Base-by-base conservation (phyloP, 371 early-diverging fungal genomes). In the Rhizopus delemar region DNA sequence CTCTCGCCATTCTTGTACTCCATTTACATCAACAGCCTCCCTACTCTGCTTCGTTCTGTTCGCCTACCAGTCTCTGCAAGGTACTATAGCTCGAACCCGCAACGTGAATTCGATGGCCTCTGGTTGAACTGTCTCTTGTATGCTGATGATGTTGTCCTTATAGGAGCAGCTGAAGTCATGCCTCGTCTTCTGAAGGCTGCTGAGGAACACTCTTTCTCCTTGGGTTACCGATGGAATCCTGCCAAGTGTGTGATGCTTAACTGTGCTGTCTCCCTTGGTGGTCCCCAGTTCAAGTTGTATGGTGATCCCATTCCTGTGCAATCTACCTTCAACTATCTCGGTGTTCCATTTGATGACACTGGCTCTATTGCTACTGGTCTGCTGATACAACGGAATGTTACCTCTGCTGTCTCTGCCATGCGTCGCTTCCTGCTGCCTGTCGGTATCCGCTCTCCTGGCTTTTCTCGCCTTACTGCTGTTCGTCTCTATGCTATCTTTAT, bases 1-100 rank as follows among this genome's bases (percentile, higher is more conserved):
- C 60, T 68, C 0, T 58, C 55, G 13, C 60, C 63, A 0, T 59
- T 53, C 32, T 15, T 67, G 11, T 67, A 67, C 38, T 67, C 62
- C 2, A 46, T 54, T 0, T 67, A 62, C 38, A 67, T 67, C 53
- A 63, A 62, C 22, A 13, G 15, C 7, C 46, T 62, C 2, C 62
- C 68, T 4, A 22, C 11, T 4, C 5, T 28, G 1, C 58, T 62
- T 0, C 51, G 68, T 3, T 29, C 50, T 5, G 22, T 36, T 2
- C 15, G 6, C 3, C 8, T 39, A n/a, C 58, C 65, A 4, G 2
- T 5, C 9, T 39, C 46, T 9, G 11, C 43, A n/a, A 9, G 43
- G 3, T 11, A 32, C n/a, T 43, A 13, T 5, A 15, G 32, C 15
- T 15, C 33, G 16, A 41, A 15, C 13, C 28, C 56, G 1, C 31